Percentiles rank a stretch among this genome's conserved stretches.
These are phyloP conservation scores for Xylariaceae sp. DNA, from an alignment of 2,329 filamentous ascomycete species.

Conservation along the genomic window DNA sequence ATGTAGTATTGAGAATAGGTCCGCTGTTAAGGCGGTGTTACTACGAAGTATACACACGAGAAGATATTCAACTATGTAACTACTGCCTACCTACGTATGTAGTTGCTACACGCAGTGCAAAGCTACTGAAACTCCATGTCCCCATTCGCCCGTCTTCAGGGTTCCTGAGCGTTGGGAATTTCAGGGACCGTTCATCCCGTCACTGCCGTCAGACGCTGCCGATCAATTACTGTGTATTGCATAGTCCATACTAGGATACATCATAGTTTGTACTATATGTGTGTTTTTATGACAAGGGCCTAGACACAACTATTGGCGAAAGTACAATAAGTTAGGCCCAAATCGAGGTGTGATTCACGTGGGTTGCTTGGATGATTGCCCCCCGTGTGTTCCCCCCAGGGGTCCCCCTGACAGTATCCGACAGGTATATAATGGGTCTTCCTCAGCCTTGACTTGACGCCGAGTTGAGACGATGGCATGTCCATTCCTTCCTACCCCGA, in stretches of 20 bases:
- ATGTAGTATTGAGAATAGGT: too few relatives aligned
- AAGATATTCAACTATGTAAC: not conserved
- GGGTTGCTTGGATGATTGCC: not conserved
- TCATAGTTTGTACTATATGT: too few relatives aligned
- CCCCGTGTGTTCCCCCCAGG: too few relatives aligned
- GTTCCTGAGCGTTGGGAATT: conserved; percentile 22
- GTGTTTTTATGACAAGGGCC: too few relatives aligned
- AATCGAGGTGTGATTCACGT: not conserved
- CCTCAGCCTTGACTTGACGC: not conserved
- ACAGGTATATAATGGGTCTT: not conserved
- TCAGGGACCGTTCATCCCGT: conserved; percentile 2
- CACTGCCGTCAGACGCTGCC: not conserved
- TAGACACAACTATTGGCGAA: not conserved
- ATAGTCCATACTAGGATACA: too few relatives aligned
- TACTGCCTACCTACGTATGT: too few relatives aligned
- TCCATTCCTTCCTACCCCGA: too few relatives aligned
- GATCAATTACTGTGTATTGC: not conserved
- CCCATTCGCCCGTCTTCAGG: not conserved
- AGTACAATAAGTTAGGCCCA: not conserved
- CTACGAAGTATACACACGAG: not conserved
- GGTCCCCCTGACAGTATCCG: not conserved
- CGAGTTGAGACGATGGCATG: not conserved
- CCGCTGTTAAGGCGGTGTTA: not conserved
- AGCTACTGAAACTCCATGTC: not conserved
- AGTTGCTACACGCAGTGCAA: too few relatives aligned